Base-by-base conservation (phyloP, 2,329 filamentous ascomycete genomes). In the Taxawa tesnikishii region DNA sequence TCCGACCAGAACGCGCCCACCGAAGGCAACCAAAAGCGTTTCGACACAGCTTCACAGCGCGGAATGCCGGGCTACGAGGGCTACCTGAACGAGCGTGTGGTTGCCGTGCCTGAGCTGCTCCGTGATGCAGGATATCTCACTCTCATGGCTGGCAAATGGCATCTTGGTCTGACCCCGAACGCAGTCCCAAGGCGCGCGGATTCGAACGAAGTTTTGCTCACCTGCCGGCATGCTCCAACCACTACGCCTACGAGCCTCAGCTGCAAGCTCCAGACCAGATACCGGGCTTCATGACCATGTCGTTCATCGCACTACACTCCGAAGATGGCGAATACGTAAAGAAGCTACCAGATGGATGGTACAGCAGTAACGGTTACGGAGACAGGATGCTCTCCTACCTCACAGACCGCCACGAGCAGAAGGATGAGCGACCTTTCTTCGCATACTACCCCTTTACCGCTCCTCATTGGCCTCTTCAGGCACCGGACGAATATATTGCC, bases 401-500 rank as follows among this genome's bases (percentile, higher is more conserved):
- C 10, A 49, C 51, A 14, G 53, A 55, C 6, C 48, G 54, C 8
- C 45, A 50, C 3, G 50, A 49, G 28, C 44, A 50, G 6, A 47
- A 55, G 8, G 54, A 56, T 12, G 46, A 54, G 29, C 48, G 59
- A 23, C 62, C 71, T 0, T 75, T 76, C 54, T 76, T 75, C 43
- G 70, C 55, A 2, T 75, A 74, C 45, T 55, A 72, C 3, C 70
- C 72, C 2, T 77, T 75, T 47, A 72, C 70, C 0, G 73, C 72
- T 0, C 72, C 72, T 2, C 72, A 77, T 41, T 77, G 73, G 73
- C 73, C 73, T 2, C 51, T 77, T 5, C 73, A 77, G 42, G 70
- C 70, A 0, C 70, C 71, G 0, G 54, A 59, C 31, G 63, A 72
- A 37, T 65, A 67, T 33, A 64, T 70, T 26, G 56, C 62, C 12